Base-by-base conservation (phyloP, 352 stramenopile genomes). In the Phytopythium litorale region DNA sequence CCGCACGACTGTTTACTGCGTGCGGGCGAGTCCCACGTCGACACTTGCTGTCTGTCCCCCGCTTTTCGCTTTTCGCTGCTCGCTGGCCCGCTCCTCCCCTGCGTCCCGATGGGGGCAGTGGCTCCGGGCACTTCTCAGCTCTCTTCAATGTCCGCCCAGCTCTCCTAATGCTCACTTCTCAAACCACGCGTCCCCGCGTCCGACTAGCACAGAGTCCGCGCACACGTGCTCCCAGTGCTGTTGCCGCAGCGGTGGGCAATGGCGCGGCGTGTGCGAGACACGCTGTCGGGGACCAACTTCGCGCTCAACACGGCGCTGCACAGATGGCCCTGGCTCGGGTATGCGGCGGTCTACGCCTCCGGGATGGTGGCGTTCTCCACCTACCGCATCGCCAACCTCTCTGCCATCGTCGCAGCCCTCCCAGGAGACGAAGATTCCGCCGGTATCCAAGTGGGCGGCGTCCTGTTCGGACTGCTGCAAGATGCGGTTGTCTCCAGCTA, bases 401-500 rank as follows among this genome's bases (percentile, higher is more conserved):
- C 43, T 7, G 49, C 64, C 30, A 58, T 75, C 15, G 45, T 55
- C 3, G 43, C 58, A 32, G 30, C 40, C 3, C 67, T 61, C 0
- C 19, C 37, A n/a, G 55, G 11, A 15, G 28, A 18, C 18, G 35
- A 72, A 28, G 65, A 63, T 7, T 59, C 68, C 19, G 58, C 58
- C 5, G 25, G 58, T 6, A 32, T 18, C 25, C 54, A 62, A 1
- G 37, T 65, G 2, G 56, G n/a, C 18, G 68, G 68, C 18, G 42
- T 64, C 2, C 43, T 75, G 15, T 30, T 75, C 16, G 68, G 68
- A n/a, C 43, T 70, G 7, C 15, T 67, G 11, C 42, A 75, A 40
- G 65, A 75, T 19, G 66, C 65, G 25, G 61, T 72, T n/a, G 68
- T 72, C 35, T 50, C 58, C 5, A 70, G 65, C n/a, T 67, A 72